Evolutionary conservation across 768 basidiomycete genomes (phyloP), one percentile per base, ranked within the genome.

Genomic region (Tylopilus sp.): DNA sequence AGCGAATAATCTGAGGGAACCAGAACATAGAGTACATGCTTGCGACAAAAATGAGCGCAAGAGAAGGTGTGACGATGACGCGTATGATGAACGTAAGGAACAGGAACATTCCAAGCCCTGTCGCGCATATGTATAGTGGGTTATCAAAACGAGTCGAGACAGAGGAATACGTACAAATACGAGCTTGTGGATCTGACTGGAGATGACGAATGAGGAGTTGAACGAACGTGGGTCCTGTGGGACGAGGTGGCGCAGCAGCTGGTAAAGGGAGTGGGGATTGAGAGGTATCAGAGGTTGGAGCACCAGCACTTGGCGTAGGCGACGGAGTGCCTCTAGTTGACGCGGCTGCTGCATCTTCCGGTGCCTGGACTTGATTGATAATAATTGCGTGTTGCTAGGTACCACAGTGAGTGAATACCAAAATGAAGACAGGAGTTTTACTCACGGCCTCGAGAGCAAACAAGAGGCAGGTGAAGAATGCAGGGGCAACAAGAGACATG

Each of bases 371-470:
- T 58, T 91, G 86, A 56, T 88, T 81, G 4, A 94, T 81, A 17
- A 91, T 73, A 31, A 86, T 80, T 0, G 85, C 79, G 60, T 91
- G 92, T 85, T 93, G 88, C 93, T 95, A 44, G 8, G 53, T 35
- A 45, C 10, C 25, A 21, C 13, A 42, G 25, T 22, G 30, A 13
- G 35, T 43, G 12, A 44, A 18, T 25, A 7, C 49, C 26, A 0
- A n/a, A 21, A 9, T 43, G 26, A 21, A 6, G 20, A 39, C 8
- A 3, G 9, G 11, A 12, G 13, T 7, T n/a, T 36, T 6, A 75
- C 83, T 63, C 62, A 93, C 93, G 35, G 88, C 85, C 73, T 94
- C 87, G 54, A 91, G 83, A 11, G 91, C 75, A 64, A 95, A 86
- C 21, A 92, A 69, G 6, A 90, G 73, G 49, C 88, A 87, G 11